Evolutionary conservation across 75 land plant genomes (phyloP), one percentile per base, ranked within the genome.

Genomic region (Pseudotsuga menziesii): DNA sequence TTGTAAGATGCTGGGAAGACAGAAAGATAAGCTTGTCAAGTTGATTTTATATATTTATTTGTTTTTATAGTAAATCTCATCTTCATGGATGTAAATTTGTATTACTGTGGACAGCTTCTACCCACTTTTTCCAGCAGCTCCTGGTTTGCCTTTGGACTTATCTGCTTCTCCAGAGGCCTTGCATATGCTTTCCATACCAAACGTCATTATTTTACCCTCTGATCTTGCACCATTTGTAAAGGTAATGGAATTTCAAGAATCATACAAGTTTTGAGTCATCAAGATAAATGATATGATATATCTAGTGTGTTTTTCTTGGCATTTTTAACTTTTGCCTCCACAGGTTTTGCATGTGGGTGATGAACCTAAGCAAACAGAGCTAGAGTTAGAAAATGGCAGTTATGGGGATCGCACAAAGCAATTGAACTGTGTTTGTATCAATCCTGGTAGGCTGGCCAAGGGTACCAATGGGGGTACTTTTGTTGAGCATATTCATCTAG

Each of bases 391-490:
- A 59, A n/a, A 29, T 52, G 57, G 32, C 54, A 25, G 19, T 69
- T 23, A 69, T 8, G 75, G 12, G 7, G 35, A 54, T 52, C 6
- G 8, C 20, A 2, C 35, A 5, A 23, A 60, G 23, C 29, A 56
- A 25, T 17, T 9, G 27, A 86, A 82, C 58, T 91, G 83, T 67
- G 69, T 95, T 17, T 92, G 98, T 60, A 74, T 94, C 35, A 97
- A 97, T 79, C 97, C 99, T 17, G 99, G 98, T 17, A 89, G 95
- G 74, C 82, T 92, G 5, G 89, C 99, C 29, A 97, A 92, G 83
- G 99, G 99, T 48, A 86, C 82, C 23, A 85, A 83, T 52, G 97
- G 97, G 0, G 99, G 99, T 12, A 87, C 88, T 20, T 97, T 97
- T 74, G 82, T 83, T 5, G 93, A 94, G 83, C 74, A 89, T 12